Evolutionary conservation across 169 alveolate genomes (phyloP).

Genomic region (Plasmodium yoelii): DNA sequence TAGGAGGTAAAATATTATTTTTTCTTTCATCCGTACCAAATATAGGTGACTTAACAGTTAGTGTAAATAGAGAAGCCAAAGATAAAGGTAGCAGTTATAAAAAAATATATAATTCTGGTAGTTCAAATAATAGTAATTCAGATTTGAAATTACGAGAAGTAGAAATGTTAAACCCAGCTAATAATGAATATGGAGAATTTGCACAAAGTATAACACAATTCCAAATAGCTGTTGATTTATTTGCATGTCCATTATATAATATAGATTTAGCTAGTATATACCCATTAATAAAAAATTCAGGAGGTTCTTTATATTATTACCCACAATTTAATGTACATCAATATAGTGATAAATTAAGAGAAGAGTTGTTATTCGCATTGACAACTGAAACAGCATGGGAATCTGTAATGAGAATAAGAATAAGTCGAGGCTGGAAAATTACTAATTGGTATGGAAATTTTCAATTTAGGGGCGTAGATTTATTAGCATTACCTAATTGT

Average conservation of each 20-base stretch:
- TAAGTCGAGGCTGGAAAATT: constrained; percentile 95
- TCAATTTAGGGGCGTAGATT: constrained; percentile 91
- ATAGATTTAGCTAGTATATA: constrained; percentile 71
- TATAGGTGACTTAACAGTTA: constrained; percentile 89
- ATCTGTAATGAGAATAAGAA: constrained; percentile 96
- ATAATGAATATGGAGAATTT: constrained; percentile 77
- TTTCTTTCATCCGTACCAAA: constrained; percentile 90
- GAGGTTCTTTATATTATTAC: constrained; percentile 68
- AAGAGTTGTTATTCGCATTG: constrained; percentile 90
- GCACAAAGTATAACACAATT: constrained; percentile 84
- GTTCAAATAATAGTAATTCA: constrained; percentile 64
- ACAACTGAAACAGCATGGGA: constrained; percentile 96
- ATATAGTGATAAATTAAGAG: constrained; percentile 83
- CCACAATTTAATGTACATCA: constrained; percentile 82
- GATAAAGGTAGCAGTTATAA: constrained; percentile 75
- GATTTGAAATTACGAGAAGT: constrained; percentile 81
- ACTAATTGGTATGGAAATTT: constrained; percentile 95
- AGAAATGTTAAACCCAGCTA: constrained; percentile 80
- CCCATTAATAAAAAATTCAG: constrained; percentile 58
- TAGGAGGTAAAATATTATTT: constrained; percentile 95
- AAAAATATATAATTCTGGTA: constrained; percentile 62
- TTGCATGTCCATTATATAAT: constrained; percentile 77
- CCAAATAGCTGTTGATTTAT: constrained; percentile 84
- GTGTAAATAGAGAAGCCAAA: constrained; percentile 79
- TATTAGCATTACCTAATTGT: constrained; percentile 93